Evolutionary conservation across 202 grass and related monocot species (phyloP).

Genomic region (Sporobolus alterniflorus): DNA sequence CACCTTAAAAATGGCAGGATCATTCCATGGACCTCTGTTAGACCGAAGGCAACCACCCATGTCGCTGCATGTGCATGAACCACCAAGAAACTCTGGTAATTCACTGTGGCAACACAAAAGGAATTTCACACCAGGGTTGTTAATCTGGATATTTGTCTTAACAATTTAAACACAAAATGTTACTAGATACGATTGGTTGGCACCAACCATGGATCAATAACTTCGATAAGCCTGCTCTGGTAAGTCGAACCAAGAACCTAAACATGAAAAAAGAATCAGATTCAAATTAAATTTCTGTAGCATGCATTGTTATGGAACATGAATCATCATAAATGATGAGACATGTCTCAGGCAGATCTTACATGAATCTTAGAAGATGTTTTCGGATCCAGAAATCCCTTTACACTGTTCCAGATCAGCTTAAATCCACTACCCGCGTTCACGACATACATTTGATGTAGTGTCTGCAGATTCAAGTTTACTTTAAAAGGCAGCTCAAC

Average conservation of each 20-base stretch:
- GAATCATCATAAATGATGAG: background rate
- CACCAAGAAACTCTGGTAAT: constrained; percentile 83
- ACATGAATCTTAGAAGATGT: constrained; percentile 94
- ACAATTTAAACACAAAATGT: background rate
- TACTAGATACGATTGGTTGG: background rate
- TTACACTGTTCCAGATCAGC: constrained; percentile 87
- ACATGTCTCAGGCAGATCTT: constrained; percentile 7
- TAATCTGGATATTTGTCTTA: background rate
- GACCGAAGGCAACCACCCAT: constrained; percentile 73
- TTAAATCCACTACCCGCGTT: constrained; percentile 90
- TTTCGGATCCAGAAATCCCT: constrained; percentile 92
- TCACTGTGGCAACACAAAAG: constrained; percentile 48
- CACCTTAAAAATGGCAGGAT: constrained; percentile 78
- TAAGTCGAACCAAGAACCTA: constrained; percentile 83
- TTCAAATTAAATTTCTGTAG: background rate
- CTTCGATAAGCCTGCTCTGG: constrained; percentile 80
- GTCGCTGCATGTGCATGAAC: constrained; percentile 70
- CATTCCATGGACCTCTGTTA: constrained; percentile 90
- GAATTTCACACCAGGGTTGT: background rate
- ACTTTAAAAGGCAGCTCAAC: background rate
- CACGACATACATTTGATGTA: constrained; percentile 95
- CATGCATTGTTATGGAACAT: background rate
- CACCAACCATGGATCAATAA: constrained; percentile 63
- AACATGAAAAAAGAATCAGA: constrained; percentile 17
- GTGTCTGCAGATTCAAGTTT: constrained; percentile 55